phyloP scores from a whole-genome alignment of 352 stramenopile genomes.

The Phytophthora sojae region DNA sequence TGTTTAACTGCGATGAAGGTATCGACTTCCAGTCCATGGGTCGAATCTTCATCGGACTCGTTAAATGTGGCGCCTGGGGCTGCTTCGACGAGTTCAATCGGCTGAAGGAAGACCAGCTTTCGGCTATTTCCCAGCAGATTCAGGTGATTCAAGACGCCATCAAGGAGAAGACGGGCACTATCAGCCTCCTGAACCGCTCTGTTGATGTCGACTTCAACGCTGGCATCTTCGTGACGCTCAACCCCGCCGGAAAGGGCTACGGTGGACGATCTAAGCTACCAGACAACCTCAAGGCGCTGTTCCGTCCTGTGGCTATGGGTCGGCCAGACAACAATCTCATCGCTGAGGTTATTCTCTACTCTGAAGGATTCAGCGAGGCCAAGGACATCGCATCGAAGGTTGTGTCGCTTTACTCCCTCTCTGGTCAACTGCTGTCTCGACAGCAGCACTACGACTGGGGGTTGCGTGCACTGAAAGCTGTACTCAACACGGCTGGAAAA shows the following conservation, averaged over 20 bases:
- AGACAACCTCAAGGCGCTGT: constrained; percentile 96
- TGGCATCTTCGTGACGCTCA: constrained; percentile 97
- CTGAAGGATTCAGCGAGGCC: constrained; percentile 91
- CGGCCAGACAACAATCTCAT: constrained; percentile 95
- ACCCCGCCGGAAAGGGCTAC: constrained; percentile 95
- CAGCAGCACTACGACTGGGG: constrained; percentile 97
- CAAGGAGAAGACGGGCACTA: constrained; percentile 75
- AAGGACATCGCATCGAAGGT: constrained; percentile 93
- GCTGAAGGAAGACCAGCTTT: constrained; percentile 95
- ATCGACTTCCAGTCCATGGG: constrained; percentile 96
- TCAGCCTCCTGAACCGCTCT: constrained; percentile 84
- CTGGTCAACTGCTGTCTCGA: constrained; percentile 80
- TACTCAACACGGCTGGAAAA: constrained; percentile 95
- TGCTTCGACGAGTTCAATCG: constrained; percentile 98
- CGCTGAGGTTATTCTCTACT: constrained; percentile 93
- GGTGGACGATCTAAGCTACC: constrained; percentile 93
- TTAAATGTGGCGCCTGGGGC: constrained; percentile 96
- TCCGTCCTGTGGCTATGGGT: constrained; percentile 94
- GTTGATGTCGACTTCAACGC: constrained; percentile 94
- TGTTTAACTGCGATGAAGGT: constrained; percentile 96
- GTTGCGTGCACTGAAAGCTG: constrained; percentile 93
- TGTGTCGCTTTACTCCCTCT: constrained; percentile 92
- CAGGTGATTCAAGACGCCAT: constrained; percentile 96
- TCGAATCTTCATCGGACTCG: constrained; percentile 95
- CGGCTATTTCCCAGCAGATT: constrained; percentile 95